Evolutionary conservation across 2,329 filamentous ascomycete species (phyloP).

Genomic region (Stylonectria norvegica): DNA sequence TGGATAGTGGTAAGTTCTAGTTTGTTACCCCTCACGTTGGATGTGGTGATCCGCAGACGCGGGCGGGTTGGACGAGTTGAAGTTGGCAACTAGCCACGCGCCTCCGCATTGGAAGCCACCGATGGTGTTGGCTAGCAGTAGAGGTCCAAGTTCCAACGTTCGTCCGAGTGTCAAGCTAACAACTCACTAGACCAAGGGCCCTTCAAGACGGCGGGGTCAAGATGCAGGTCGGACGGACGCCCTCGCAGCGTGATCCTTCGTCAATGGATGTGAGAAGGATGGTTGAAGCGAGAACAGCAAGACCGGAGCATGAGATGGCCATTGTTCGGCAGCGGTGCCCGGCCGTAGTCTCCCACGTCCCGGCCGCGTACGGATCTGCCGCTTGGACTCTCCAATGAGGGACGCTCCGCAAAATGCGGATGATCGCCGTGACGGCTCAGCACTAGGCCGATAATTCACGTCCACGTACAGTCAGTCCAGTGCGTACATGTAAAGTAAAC

Average conservation of each 20-base stretch:
- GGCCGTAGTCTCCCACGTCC: no score
- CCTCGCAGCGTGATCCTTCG: neutral
- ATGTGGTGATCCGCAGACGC: constrained; percentile 11
- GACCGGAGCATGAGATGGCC: no score
- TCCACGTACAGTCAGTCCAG: neutral
- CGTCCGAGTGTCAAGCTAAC: neutral
- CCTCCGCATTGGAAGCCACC: constrained; percentile 11
- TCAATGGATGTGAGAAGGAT: no score
- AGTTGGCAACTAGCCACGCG: constrained; percentile 9
- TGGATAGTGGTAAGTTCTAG: no score
- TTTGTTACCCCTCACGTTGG: constrained; percentile 12
- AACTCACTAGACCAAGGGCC: neutral
- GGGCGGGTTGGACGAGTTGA: constrained; percentile 5
- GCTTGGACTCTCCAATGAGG: neutral
- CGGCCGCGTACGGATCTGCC: neutral
- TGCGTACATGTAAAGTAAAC: neutral
- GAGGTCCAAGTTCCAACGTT: neutral
- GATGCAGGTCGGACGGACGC: neutral
- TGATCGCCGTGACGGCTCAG: constrained; percentile 15
- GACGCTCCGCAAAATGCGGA: constrained; percentile 15
- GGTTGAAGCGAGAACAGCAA: no score
- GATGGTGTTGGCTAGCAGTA: constrained; percentile 7
- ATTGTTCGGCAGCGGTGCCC: no score
- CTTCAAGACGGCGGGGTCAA: neutral
- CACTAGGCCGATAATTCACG: neutral